Evolutionary conservation across 2,329 filamentous ascomycete genomes (phyloP).

Genomic region (Tolypocladium endophyticum): DNA sequence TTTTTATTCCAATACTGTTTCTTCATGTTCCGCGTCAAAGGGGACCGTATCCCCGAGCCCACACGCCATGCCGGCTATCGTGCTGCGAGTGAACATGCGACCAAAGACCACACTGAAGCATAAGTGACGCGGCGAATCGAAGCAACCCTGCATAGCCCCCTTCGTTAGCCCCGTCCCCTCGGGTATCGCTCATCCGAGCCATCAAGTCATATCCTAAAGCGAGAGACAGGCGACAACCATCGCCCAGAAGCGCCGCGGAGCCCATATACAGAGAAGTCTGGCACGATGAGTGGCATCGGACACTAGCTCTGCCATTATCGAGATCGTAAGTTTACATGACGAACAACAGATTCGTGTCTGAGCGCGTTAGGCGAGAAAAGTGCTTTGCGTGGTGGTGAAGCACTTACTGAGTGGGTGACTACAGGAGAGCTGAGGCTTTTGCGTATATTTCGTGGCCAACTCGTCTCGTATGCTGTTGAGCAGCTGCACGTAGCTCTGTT

Average conservation of each 20-base stretch:
- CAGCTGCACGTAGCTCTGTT: constrained; percentile 95
- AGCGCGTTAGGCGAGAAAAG: constrained; percentile 4
- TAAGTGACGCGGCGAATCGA: not conserved
- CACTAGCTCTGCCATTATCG: not conserved
- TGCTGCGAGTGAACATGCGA: not conserved
- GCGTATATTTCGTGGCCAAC: constrained; percentile 73
- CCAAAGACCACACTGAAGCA: not conserved
- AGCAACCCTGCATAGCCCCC: not conserved
- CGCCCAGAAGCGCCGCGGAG: not conserved
- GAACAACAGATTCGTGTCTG: constrained; percentile 51
- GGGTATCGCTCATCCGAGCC: not conserved
- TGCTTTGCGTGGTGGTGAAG: not conserved
- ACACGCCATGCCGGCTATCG: not conserved
- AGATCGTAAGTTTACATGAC: constrained; percentile 38
- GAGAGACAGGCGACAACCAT: not conserved
- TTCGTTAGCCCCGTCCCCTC: not conserved
- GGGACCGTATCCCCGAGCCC: not conserved
- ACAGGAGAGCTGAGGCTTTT: constrained; percentile 94
- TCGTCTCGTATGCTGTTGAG: constrained; percentile 95
- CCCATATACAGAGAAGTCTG: not conserved
- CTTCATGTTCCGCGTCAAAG: not conserved
- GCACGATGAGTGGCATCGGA: not conserved
- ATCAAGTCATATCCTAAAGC: not conserved
- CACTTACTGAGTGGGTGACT: constrained; percentile 87
- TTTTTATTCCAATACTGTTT: not conserved